Percentiles rank a stretch among this genome's conserved stretches.
Conservation (phyloP, 768 basidiomycete species). For the Lactarius indigo region DNA sequence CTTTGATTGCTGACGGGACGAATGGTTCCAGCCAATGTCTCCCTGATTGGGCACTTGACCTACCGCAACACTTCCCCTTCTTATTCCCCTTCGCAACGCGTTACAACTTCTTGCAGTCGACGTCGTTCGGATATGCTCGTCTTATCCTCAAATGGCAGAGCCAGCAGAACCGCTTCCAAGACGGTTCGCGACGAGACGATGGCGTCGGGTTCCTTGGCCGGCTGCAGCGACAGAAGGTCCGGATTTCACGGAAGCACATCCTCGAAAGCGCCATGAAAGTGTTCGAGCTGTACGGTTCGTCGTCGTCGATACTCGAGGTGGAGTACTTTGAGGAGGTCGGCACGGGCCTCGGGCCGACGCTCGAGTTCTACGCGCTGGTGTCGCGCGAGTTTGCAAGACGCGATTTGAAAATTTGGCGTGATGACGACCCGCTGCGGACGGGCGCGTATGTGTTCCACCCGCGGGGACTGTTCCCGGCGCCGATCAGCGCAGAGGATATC, state of each 20-base stretch:
- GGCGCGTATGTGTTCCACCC: slow-evolving; percentile 82
- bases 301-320: slow-evolving; percentile 90
- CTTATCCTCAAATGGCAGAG: slow-evolving; percentile 94
- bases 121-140: slow-evolving; percentile 95
- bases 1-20: slow-evolving; percentile 1
- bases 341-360: slow-evolving; percentile 93
- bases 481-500: slow-evolving; percentile 66
- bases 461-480: slow-evolving; percentile 83
- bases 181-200: slow-evolving; percentile 80
- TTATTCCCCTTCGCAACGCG: slow-evolving; percentile 98
- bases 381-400: slow-evolving; percentile 91
- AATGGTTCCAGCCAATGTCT: slow-evolving; percentile 70
- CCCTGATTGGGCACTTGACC: slow-evolving; percentile 95
- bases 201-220: slow-evolving; percentile 90
- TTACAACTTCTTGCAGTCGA: slow-evolving; percentile 95
- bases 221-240: slow-evolving; percentile 91
- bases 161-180: slow-evolving; percentile 75
- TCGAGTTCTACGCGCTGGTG: slow-evolving; percentile 98
- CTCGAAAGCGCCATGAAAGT: slow-evolving; percentile 96
- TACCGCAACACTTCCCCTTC: slow-evolving; percentile 97
- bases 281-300: slow-evolving; percentile 94
- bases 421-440: slow-evolving; percentile 60
- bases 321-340: slow-evolving; percentile 99
- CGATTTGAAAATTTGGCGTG: slow-evolving; percentile 89
- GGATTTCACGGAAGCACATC: slow-evolving; percentile 91